Conservation (phyloP, 306 rosid genomes). For the Castanea crenata region DNA sequence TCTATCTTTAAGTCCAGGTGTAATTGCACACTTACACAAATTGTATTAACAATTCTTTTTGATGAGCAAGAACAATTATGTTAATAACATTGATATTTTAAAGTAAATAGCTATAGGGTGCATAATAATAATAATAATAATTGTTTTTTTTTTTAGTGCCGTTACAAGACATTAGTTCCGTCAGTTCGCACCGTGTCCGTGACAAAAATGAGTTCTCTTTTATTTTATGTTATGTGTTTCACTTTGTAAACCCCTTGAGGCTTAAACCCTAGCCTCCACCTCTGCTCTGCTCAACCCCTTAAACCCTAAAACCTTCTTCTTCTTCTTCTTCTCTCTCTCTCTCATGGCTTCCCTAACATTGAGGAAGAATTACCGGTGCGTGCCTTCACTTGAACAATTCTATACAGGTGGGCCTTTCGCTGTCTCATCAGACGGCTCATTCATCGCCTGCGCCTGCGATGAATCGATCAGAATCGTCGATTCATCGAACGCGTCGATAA, state of each 20-base stretch:
- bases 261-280: background rate
- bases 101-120: background rate
- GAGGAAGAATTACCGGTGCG: slow-evolving; percentile 63
- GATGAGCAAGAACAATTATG: no score
- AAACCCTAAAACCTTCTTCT: background rate
- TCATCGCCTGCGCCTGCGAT: slow-evolving; percentile 69
- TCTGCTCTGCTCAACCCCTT: background rate
- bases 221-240: no score
- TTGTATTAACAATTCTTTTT: no score
- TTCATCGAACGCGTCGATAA: slow-evolving; percentile 59
- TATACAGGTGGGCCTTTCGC: slow-evolving; percentile 80
- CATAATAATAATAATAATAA: no score
- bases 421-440: slow-evolving; percentile 77
- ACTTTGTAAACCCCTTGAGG: background rate
- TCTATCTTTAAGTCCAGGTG: no score
- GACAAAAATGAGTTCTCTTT: no score
- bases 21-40: no score
- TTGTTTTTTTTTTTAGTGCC: no score
- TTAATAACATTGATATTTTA: no score
- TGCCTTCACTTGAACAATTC: slow-evolving; percentile 76
- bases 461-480: slow-evolving; percentile 81
- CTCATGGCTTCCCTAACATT: slow-evolving; percentile 56
- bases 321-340: background rate
- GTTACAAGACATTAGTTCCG: no score
- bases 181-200: no score